Conservation (phyloP, 768 basidiomycete genomes). For the Leccinum subgranulosum region DNA sequence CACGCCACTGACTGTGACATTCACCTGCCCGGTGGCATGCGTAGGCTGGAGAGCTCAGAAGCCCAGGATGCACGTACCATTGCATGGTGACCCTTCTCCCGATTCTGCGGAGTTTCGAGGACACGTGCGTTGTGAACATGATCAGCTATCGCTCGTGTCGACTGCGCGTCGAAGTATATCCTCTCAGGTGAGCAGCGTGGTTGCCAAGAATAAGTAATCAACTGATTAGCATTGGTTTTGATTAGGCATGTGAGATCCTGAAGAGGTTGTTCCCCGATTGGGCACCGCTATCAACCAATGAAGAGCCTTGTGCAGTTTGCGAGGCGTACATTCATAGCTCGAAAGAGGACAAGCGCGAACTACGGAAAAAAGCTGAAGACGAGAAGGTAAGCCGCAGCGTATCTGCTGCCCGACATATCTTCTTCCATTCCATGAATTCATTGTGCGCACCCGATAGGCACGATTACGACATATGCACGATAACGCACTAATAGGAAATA, state of each 20-base stretch:
- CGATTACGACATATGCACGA: slow-evolving; percentile 63
- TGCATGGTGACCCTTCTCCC: slow-evolving; percentile 63
- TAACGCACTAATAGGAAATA: slow-evolving; percentile 45
- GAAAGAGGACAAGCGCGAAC: slow-evolving; percentile 58
- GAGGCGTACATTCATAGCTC: slow-evolving; percentile 51
- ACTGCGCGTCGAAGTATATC: slow-evolving; percentile 63
- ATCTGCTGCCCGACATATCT: slow-evolving; percentile 1
- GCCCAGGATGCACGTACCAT: slow-evolving; percentile 72
- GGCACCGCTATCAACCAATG: slow-evolving; percentile 49
- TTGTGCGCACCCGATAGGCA: slow-evolving; percentile 40
- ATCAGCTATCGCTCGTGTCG: slow-evolving; percentile 50
- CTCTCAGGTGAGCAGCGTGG: slow-evolving; percentile 40
- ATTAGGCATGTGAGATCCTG: slow-evolving; percentile 57
- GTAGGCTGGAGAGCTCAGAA: slow-evolving; percentile 70
- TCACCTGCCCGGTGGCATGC: slow-evolving; percentile 5
- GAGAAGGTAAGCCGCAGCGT: slow-evolving; percentile 57
- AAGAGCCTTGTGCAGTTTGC: slow-evolving; percentile 63
- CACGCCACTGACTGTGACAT: slow-evolving; percentile 8
- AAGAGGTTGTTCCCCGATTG: slow-evolving; percentile 61
- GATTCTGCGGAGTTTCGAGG: slow-evolving; percentile 51
- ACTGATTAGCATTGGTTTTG: slow-evolving; percentile 8
- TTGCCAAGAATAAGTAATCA: slow-evolving; percentile 6
- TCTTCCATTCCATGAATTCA: slow-evolving; percentile 22
- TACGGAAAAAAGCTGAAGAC: slow-evolving; percentile 66
- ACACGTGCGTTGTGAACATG: slow-evolving; percentile 76